phyloP scores from a whole-genome alignment of 2,329 filamentous ascomycete genomes.

The Stachybotrys chlorohalonatus region DNA sequence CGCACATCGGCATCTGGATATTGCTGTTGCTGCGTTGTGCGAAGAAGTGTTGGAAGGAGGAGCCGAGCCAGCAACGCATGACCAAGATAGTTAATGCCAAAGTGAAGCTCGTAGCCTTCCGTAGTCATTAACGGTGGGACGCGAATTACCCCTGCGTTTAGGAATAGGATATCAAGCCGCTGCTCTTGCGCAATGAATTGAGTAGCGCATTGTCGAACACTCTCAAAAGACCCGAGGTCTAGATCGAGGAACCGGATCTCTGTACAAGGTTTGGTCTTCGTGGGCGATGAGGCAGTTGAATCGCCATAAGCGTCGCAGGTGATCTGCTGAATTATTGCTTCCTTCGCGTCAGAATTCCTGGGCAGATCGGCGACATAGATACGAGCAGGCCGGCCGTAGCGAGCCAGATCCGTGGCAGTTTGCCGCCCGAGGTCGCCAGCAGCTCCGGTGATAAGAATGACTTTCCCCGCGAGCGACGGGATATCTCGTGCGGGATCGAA shows the following conservation, averaged over 20 bases:
- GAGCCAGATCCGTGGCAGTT: constrained; percentile 2
- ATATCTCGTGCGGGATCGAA: constrained; percentile 20
- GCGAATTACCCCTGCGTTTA: not conserved
- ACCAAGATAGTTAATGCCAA: constrained; percentile 2
- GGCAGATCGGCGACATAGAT: constrained; percentile 3
- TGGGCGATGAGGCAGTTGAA: not conserved
- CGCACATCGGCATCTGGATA: not conserved
- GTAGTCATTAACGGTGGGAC: not conserved
- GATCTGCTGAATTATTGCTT: not conserved
- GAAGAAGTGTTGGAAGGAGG: not conserved
- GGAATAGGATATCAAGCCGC: not conserved
- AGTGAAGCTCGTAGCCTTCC: constrained; percentile 1
- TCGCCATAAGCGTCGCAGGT: not conserved
- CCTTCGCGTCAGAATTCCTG: not conserved
- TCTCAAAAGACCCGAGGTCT: not conserved
- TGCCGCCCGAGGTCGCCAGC: constrained; percentile 67
- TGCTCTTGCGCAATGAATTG: not conserved
- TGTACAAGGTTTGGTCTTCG: not conserved
- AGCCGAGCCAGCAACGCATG: constrained; percentile 1
- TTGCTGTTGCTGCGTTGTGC: not conserved
- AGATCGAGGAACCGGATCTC: not conserved
- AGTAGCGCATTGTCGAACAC: not conserved
- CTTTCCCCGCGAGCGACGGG: constrained; percentile 62
- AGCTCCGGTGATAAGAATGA: constrained; percentile 76
- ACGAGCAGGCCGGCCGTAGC: constrained; percentile 1